Evolutionary conservation across 345 rosid species (phyloP).

Genomic region (Triadica sebifera): DNA sequence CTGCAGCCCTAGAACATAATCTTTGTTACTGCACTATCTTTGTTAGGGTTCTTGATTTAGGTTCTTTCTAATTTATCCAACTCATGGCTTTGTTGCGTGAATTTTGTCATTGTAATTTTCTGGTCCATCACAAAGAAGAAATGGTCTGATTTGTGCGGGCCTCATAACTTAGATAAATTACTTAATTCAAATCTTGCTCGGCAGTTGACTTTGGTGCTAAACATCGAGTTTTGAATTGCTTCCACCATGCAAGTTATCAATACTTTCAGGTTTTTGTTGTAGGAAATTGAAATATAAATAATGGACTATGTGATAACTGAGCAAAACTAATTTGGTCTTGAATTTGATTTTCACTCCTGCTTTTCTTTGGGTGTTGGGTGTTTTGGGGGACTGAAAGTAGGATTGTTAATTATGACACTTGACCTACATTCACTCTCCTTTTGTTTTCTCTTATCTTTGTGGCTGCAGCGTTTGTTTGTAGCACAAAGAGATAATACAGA

Average conservation of each 20-base stretch:
- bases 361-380: not conserved
- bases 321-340: not conserved
- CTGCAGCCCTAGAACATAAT: not conserved
- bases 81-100: not conserved
- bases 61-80: not conserved
- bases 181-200: too few species aligned
- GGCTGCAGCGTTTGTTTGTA: slow-evolving; percentile 70
- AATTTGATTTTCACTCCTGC: not conserved
- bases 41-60: not conserved
- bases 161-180: not conserved
- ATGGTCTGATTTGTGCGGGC: not conserved
- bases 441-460: slow-evolving; percentile 17
- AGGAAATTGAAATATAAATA: not conserved
- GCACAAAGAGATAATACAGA: slow-evolving; percentile 60
- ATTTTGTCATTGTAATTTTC: not conserved
- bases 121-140: not conserved
- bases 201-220: too few species aligned
- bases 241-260: too few species aligned
- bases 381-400: not conserved
- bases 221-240: too few species aligned
- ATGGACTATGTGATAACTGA: not conserved
- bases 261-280: not conserved
- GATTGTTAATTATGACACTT: not conserved
- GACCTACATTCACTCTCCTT: slow-evolving; percentile 3
- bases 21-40: not conserved